A percentile compares a stretch with the other conserved stretches of the same genome.
Conservation (phyloP, 345 rosid genomes). For the Citrus medica region DNA sequence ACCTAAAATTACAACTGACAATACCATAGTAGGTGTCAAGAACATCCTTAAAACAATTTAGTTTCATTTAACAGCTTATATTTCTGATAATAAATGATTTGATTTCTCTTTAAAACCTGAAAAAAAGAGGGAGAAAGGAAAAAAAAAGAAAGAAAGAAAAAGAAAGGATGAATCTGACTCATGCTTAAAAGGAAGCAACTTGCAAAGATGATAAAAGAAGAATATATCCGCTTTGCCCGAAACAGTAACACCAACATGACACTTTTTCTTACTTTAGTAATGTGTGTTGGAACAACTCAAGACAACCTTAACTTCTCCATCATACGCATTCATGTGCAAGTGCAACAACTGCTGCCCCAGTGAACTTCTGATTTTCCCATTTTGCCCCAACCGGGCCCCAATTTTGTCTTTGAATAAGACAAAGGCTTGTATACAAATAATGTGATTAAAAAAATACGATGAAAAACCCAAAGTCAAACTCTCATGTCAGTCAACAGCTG, state of each 20-base stretch:
- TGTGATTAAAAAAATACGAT: background rate
- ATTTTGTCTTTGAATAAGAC: background rate
- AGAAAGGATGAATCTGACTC: background rate
- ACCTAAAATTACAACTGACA: no score
- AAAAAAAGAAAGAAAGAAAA: background rate
- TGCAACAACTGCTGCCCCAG: background rate
- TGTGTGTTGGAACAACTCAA: conserved; percentile 35
- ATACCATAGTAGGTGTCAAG: no score
- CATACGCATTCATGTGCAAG: conserved; percentile 17
- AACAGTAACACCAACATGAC: conserved; percentile 21
- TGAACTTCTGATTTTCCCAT: background rate
- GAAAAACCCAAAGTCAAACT: conserved; percentile 22
- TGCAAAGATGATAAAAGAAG: background rate
- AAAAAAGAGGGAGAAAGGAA: no score
- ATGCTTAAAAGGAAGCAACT: background rate
- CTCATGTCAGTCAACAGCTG: conserved; percentile 17
- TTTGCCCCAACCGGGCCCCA: background rate
- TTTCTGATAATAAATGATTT: no score
- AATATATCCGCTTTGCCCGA: conserved; percentile 2
- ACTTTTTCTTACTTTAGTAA: conserved; percentile 7
- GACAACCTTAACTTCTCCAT: conserved; percentile 54
- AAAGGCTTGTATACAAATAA: no score
- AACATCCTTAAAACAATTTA: no score
- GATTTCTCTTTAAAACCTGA: no score
- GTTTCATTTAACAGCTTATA: no score